These are phyloP conservation scores for Coriolopsis trogii DNA, from an alignment of 1,284 basidiomycete genomes.

Conservation along the genomic window DNA sequence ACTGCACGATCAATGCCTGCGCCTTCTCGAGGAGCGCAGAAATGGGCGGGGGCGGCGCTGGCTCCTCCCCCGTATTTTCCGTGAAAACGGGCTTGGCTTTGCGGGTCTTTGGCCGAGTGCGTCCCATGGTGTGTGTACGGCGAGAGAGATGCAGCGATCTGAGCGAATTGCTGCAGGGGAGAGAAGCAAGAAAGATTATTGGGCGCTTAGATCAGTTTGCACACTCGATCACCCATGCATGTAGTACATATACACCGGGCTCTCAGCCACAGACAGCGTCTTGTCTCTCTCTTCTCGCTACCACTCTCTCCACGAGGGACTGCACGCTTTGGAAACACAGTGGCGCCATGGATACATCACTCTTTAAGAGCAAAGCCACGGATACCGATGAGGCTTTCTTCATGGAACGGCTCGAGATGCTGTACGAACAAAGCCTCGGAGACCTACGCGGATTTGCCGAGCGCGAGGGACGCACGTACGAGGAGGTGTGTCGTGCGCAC, in stretches of 20 bases:
- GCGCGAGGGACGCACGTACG: slow-evolving; percentile 57
- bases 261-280: not conserved
- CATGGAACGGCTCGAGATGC: slow-evolving; percentile 60
- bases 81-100: slow-evolving; percentile 41
- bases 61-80: slow-evolving; percentile 33
- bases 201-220: slow-evolving; percentile 20
- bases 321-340: not conserved
- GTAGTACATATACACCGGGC: slow-evolving; percentile 8
- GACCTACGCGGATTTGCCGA: slow-evolving; percentile 62
- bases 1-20: slow-evolving; percentile 78
- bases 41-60: slow-evolving; percentile 42
- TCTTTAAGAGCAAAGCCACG: slow-evolving; percentile 19
- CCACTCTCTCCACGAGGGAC: not conserved
- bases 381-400: slow-evolving; percentile 50
- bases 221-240: slow-evolving; percentile 6
- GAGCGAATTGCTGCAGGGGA: not conserved
- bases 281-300: not conserved
- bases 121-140: slow-evolving; percentile 53
- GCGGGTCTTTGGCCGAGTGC: slow-evolving; percentile 59
- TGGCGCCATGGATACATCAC: slow-evolving; percentile 5
- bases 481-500: slow-evolving; percentile 54
- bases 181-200: slow-evolving; percentile 16
- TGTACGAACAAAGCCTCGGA: slow-evolving; percentile 57
- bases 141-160: not conserved
- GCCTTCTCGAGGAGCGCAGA: slow-evolving; percentile 71